Evolutionary conservation across 2,329 filamentous ascomycete species (phyloP).

Genomic region (Fusarium sp.): DNA sequence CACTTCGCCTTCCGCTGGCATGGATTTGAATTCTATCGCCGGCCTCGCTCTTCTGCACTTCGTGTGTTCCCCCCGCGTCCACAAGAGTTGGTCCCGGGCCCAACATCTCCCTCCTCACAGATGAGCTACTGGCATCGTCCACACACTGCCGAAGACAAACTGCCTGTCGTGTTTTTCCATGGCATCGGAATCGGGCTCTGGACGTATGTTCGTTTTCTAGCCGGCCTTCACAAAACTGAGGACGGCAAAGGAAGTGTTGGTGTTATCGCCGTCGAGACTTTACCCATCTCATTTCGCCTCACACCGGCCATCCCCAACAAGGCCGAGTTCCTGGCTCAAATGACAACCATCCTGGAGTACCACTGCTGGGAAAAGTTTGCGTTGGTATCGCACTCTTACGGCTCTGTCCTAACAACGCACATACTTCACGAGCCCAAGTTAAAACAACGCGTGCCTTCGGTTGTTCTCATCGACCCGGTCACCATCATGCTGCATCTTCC

Average conservation of each 20-base stretch:
- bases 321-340: constrained; percentile 67
- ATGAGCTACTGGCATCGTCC: constrained; percentile 76
- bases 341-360: constrained; percentile 68
- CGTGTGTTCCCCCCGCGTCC: constrained; percentile 71
- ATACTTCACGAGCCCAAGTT: constrained; percentile 66
- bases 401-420: constrained; percentile 73
- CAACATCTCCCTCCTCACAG: constrained; percentile 62
- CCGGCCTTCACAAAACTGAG: constrained; percentile 59
- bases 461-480: constrained; percentile 71
- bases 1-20: constrained; percentile 60
- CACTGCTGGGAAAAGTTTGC: constrained; percentile 72
- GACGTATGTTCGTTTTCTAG: constrained; percentile 71
- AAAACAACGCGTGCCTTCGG: constrained; percentile 63
- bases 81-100: constrained; percentile 60
- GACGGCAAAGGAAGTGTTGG: constrained; percentile 63
- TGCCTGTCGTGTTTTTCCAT: constrained; percentile 77
- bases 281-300: constrained; percentile 74
- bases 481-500: constrained; percentile 76
- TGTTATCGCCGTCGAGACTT: constrained; percentile 74
- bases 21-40: constrained; percentile 67
- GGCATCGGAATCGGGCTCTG: constrained; percentile 78
- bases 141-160: constrained; percentile 62
- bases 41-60: constrained; percentile 44
- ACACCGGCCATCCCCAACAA: constrained; percentile 65
- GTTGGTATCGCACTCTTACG: constrained; percentile 74